Base-by-base conservation (phyloP, 192 early-diverging fungal species). In the Dissophora ornata region DNA sequence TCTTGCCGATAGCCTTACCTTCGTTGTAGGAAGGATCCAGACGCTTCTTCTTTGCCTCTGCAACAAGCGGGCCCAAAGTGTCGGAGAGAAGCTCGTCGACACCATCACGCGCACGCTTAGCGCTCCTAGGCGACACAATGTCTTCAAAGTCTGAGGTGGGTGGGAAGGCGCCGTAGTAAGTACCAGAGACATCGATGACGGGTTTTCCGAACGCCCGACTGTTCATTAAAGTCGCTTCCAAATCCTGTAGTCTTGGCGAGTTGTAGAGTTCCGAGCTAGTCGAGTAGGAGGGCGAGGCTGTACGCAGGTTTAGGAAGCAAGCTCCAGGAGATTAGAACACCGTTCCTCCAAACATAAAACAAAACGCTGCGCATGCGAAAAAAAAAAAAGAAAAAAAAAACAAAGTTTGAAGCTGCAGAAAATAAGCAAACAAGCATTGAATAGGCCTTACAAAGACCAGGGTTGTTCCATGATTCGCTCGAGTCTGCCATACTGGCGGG, bases 21-120 rank as follows among this genome's bases (percentile, higher is more conserved):
- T 81, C 62, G 40, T 67, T 71, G 24, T 81, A 81, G 1, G 59
- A 51, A 11, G 71, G 68, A 13, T 81, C 67, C 33, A 78, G 36
- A 15, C 73, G 62, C 48, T 78, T 81, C 55, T 77, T 81, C 52
- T 81, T 81, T 5, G 69, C 62, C 26, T 81, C 80, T 21, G 65
- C 57, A 12, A 58, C 61, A 29, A 81, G 78, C 5, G 62, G 63
- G 30, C 74, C 80, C 22, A 81, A 42, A 8, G 71, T 81, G 47
- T 81, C 70, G 25, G 70, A 59, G 9, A 73, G 19, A 16, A 71
- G 12, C 38, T 80, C 70, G 25, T 67, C 67, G 38, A 62, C 60
- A 15, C 55, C 48, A 57, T 80, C 58, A 33, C 69, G 64, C 34
- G 60, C 47, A 29, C 62, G 60, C 44, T 80, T 73, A 24, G 47